Percentiles rank a stretch among this genome's conserved stretches.
Evolutionary conservation across 495 filamentous ascomycete genomes (phyloP).

Genomic region (Platismatia glauca): DNA sequence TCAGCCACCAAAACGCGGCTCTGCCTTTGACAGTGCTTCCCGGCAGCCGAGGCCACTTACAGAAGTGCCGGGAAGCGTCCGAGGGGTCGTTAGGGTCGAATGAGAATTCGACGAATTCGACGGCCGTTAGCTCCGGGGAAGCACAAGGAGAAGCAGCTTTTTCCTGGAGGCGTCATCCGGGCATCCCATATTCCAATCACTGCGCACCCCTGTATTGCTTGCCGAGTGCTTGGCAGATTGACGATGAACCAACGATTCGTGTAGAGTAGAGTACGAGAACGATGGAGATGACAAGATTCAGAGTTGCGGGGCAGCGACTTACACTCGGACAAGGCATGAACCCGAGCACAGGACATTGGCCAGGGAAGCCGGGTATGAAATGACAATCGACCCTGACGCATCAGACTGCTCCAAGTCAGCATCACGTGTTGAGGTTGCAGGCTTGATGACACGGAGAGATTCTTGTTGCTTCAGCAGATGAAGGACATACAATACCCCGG

Average conservation of each 20-base stretch:
- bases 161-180: background rate
- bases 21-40: constrained; percentile 2
- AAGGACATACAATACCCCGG: background rate
- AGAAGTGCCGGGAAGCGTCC: constrained; percentile 11
- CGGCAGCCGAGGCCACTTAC: constrained; percentile 4
- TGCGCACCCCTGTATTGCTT: background rate
- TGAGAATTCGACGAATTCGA: background rate
- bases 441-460: background rate
- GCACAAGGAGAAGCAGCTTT: background rate
- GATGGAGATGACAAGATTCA: background rate
- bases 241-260: background rate
- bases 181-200: background rate
- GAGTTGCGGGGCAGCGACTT: background rate
- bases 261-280: background rate
- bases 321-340: background rate
- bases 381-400: background rate
- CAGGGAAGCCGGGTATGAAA: background rate
- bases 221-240: background rate
- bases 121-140: background rate
- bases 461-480: background rate
- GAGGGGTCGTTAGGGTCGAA: constrained; percentile 6
- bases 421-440: background rate
- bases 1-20: constrained; percentile 15
- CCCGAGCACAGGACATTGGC: background rate
- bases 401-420: background rate